phyloP scores from a whole-genome alignment of 345 rosid genomes.

The Lagerstroemia speciosa region DNA sequence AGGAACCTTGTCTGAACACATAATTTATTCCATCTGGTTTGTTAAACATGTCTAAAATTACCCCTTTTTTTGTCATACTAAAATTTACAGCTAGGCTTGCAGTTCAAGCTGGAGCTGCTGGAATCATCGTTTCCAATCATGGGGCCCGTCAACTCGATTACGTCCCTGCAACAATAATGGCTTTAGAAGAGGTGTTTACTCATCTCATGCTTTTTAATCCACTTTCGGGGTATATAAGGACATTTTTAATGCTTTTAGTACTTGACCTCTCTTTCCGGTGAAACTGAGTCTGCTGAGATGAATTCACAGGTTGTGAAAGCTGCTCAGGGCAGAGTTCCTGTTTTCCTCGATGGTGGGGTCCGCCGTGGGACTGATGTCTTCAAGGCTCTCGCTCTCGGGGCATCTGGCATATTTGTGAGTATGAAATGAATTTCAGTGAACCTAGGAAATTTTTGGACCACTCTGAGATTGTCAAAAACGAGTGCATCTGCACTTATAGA shows the following conservation, averaged over 20 bases:
- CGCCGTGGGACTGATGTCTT: constrained; percentile 98
- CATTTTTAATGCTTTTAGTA: not conserved
- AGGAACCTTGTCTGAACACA: not conserved
- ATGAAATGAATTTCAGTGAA: not conserved
- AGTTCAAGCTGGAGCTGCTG: constrained; percentile 68
- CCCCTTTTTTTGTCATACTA: not conserved
- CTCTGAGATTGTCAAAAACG: not conserved
- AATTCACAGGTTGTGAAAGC: constrained; percentile 70
- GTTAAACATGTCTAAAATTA: not conserved
- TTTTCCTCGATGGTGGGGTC: constrained; percentile 91
- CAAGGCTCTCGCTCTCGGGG: constrained; percentile 95
- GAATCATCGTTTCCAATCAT: constrained; percentile 87
- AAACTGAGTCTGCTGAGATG: not conserved
- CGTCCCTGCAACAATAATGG: constrained; percentile 45
- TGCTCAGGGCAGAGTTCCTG: constrained; percentile 74
- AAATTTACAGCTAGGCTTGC: constrained; percentile 59
- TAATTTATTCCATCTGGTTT: not conserved
- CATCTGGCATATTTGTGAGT: constrained; percentile 91
- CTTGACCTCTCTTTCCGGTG: not conserved
- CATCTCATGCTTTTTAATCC: not conserved
- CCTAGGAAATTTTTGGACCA: not conserved
- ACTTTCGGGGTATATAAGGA: not conserved
- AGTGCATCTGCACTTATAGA: not conserved
- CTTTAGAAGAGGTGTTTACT: constrained; percentile 71
- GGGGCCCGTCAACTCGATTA: constrained; percentile 96